Evolutionary conservation across 176 grass and related monocot species (phyloP).

Genomic region (Carex littledalei): DNA sequence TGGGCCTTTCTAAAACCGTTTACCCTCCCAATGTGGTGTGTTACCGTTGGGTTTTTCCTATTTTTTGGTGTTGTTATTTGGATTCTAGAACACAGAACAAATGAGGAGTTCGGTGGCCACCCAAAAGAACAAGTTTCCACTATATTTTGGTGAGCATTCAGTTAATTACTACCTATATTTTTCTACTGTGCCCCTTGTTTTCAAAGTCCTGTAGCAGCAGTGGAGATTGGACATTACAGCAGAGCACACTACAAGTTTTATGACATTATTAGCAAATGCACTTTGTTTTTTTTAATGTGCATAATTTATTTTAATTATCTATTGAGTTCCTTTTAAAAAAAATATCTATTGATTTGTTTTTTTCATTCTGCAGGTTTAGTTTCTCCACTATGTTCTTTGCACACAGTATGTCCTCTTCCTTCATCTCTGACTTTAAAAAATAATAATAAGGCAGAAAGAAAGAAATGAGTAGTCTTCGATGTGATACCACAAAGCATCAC

Average conservation of each 20-base stretch:
- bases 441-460: no score
- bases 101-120: constrained; percentile 62
- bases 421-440: neutral
- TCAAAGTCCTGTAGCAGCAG: neutral
- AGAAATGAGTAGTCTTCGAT: neutral
- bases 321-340: neutral
- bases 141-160: constrained; percentile 51
- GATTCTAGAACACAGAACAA: constrained; percentile 80
- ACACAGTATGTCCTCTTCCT: constrained; percentile 61
- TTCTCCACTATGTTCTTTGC: constrained; percentile 94
- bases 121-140: constrained; percentile 53
- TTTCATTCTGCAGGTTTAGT: constrained; percentile 67
- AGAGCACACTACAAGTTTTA: neutral
- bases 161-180: neutral
- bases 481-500: neutral
- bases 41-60: constrained; percentile 59
- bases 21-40: constrained; percentile 73
- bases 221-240: neutral
- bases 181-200: neutral
- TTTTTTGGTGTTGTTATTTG: constrained; percentile 75
- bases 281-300: neutral
- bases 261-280: neutral
- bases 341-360: constrained; percentile 19
- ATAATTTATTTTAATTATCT: constrained; percentile 8
- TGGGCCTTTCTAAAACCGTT: constrained; percentile 91